Evolutionary conservation across 768 basidiomycete genomes (phyloP).

Genomic region (Termitomyces sp.): DNA sequence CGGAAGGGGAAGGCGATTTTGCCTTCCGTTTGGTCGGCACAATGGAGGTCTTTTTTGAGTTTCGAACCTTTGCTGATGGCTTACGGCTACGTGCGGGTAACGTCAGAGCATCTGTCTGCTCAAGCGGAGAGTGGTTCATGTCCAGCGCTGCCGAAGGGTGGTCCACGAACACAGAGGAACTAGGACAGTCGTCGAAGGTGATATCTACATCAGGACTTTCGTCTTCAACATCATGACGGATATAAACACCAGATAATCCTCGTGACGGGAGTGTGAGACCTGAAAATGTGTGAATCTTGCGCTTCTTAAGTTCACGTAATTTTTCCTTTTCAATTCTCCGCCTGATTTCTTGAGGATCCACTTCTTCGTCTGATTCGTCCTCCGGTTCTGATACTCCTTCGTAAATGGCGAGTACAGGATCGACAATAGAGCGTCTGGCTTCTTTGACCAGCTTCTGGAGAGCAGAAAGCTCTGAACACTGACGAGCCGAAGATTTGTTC

Average conservation of each 20-base stretch:
- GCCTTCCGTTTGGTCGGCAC: slow-evolving; percentile 1
- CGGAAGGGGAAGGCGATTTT: background rate
- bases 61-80: slow-evolving; percentile 2
- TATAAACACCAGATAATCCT: slow-evolving; percentile 36
- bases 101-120: background rate
- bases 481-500: slow-evolving; percentile 5
- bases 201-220: slow-evolving; percentile 61
- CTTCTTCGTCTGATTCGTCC: slow-evolving; percentile 28
- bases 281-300: slow-evolving; percentile 31
- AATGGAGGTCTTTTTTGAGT: background rate
- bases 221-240: slow-evolving; percentile 52
- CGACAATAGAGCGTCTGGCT: slow-evolving; percentile 44
- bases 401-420: slow-evolving; percentile 35
- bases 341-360: slow-evolving; percentile 34
- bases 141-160: background rate
- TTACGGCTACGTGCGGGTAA: background rate
- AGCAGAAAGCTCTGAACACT: slow-evolving; percentile 12
- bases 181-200: slow-evolving; percentile 17
- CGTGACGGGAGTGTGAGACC: slow-evolving; percentile 25
- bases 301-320: slow-evolving; percentile 50
- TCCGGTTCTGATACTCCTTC: slow-evolving; percentile 29
- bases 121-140: background rate
- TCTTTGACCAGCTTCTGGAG: slow-evolving; percentile 18
- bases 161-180: background rate
- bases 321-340: slow-evolving; percentile 44